Conservation (phyloP, 306 rosid genomes). For the Quercus rubra region DNA sequence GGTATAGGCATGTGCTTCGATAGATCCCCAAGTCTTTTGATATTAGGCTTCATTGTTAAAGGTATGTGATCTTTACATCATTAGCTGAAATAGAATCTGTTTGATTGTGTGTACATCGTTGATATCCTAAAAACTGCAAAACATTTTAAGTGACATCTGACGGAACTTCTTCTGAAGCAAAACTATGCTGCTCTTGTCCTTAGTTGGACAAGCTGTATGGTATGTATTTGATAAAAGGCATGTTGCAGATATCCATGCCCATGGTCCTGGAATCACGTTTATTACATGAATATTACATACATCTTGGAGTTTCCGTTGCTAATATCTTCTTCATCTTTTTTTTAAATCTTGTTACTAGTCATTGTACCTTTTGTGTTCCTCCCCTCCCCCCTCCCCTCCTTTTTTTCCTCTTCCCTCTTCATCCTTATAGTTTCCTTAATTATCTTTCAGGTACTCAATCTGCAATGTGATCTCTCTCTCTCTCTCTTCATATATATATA, state of each 20-base stretch:
- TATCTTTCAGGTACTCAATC: background rate
- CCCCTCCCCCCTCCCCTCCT: too few species aligned
- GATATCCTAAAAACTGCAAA: background rate
- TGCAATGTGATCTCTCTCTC: too few species aligned
- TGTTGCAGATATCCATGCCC: background rate
- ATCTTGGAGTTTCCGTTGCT: background rate
- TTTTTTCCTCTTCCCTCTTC: background rate
- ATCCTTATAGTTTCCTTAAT: background rate
- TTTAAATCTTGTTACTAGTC: background rate
- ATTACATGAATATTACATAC: background rate
- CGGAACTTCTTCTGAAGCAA: background rate
- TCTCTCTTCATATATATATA: rapidly evolving
- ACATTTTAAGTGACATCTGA: background rate
- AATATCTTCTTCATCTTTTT: background rate
- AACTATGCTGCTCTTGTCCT: background rate
- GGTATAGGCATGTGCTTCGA: background rate
- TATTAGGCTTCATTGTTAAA: background rate
- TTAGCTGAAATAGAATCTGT: background rate
- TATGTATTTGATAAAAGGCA: background rate
- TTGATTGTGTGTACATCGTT: background rate
- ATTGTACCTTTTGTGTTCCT: background rate
- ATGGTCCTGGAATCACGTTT: background rate
- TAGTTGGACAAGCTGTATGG: background rate
- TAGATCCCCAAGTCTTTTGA: background rate
- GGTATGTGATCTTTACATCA: background rate